Percentiles rank a stretch among this genome's conserved stretches.
These are phyloP conservation scores for Mesotaenium endlicherianum DNA, from an alignment of 139 green algal genomes.

Conservation along the genomic window DNA sequence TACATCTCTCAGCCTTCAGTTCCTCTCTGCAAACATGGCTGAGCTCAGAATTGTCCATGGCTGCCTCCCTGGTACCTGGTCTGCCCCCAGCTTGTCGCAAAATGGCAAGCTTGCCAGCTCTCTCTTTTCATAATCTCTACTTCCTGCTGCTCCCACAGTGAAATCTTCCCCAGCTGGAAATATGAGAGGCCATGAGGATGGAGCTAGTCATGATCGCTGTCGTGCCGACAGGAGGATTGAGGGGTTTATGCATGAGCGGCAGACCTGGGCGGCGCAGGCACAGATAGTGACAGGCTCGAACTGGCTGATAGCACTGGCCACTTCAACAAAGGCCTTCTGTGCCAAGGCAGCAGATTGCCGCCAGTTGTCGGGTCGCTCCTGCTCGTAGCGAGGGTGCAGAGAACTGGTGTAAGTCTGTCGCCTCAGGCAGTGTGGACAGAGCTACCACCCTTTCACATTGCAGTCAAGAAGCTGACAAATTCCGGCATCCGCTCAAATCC, in stretches of 20 bases:
- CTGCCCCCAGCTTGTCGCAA: too few relatives aligned
- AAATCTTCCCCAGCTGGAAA: too few relatives aligned
- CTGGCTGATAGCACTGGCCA: slow-evolving; percentile 54
- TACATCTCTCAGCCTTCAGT: too few relatives aligned
- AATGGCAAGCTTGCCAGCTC: slow-evolving; percentile 19
- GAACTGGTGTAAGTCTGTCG: background rate
- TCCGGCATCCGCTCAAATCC: background rate
- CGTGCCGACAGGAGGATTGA: too few relatives aligned
- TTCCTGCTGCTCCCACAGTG: too few relatives aligned
- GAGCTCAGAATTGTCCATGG: too few relatives aligned
- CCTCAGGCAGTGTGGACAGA: background rate
- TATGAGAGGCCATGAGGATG: too few relatives aligned
- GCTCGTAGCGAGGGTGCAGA: background rate
- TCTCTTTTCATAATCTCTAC: too few relatives aligned
- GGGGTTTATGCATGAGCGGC: too few relatives aligned
- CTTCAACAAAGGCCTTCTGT: slow-evolving; percentile 57
- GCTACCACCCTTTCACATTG: background rate
- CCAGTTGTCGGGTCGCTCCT: slow-evolving; percentile 61
- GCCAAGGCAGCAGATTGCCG: slow-evolving; percentile 39
- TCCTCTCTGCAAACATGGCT: too few relatives aligned
- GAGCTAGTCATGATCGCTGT: too few relatives aligned
- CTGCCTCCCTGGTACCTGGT: too few relatives aligned
- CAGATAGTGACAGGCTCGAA: slow-evolving; percentile 62
- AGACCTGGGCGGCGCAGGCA: slow-evolving; percentile 42
- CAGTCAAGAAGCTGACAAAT: background rate